Conservation (phyloP, 164 flowering plant species). For the Vitis riparia region DNA sequence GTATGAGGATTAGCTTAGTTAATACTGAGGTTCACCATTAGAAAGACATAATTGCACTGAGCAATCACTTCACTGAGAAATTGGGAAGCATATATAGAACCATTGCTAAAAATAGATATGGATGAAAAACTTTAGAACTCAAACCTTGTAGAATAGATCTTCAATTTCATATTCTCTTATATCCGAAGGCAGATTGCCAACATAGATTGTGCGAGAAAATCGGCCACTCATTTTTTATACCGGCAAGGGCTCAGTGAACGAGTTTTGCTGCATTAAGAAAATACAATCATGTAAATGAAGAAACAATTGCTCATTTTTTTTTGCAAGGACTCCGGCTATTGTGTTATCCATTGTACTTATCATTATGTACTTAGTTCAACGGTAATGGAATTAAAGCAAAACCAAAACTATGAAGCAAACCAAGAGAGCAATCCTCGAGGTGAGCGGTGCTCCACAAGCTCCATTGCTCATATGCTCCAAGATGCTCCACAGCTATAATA, state of each 20-base stretch:
- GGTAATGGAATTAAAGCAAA: slow-evolving; percentile 37
- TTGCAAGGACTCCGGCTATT: background rate
- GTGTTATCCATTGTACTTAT: slow-evolving; percentile 9
- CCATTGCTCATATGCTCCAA: slow-evolving; percentile 95
- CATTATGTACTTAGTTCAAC: slow-evolving; percentile 23
- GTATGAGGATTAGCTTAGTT: background rate
- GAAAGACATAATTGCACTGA: background rate
- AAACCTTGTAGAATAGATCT: slow-evolving; percentile 94
- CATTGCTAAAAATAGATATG: background rate
- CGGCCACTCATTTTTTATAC: slow-evolving; percentile 73
- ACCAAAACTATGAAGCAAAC: slow-evolving; percentile 82
- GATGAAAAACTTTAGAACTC: slow-evolving; percentile 1
- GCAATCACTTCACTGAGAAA: background rate
- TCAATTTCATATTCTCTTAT: slow-evolving; percentile 83
- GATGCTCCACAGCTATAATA: slow-evolving; percentile 82
- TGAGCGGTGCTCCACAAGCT: slow-evolving; percentile 94
- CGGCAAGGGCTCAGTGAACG: slow-evolving; percentile 4
- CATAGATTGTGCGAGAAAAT: slow-evolving; percentile 82
- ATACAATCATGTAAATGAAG: slow-evolving; percentile 12
- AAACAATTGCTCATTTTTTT: background rate
- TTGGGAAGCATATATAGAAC: background rate
- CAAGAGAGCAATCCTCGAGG: slow-evolving; percentile 89
- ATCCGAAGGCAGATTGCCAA: slow-evolving; percentile 92
- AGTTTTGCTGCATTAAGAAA: slow-evolving; percentile 29
- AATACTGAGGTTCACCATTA: background rate